A percentile compares a stretch with the other conserved stretches of the same genome.
Conservation (phyloP, 2,329 filamentous ascomycete genomes). For the Coniochaeta hoffmannii region DNA sequence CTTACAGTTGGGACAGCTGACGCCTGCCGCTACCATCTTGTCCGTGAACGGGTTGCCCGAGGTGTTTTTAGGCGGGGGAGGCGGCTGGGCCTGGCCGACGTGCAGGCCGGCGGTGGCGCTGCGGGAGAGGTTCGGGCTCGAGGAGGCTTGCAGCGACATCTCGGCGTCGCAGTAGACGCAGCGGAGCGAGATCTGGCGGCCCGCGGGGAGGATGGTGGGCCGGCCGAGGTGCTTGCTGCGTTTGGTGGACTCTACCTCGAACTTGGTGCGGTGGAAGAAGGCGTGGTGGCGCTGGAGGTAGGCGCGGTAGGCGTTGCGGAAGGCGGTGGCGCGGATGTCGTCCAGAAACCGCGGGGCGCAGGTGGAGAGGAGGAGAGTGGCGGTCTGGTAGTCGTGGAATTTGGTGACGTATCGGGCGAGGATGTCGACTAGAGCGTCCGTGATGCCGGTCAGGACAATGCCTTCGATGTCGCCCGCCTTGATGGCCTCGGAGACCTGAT, state of each 20-base stretch:
- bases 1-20: slow-evolving; percentile 60
- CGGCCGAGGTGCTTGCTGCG: slow-evolving; percentile 57
- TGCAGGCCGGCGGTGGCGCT: slow-evolving; percentile 18
- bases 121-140: slow-evolving; percentile 13
- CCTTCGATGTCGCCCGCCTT: slow-evolving; percentile 67
- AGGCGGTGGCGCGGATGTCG: slow-evolving; percentile 66
- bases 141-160: slow-evolving; percentile 39
- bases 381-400: slow-evolving; percentile 72
- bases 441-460: slow-evolving; percentile 70
- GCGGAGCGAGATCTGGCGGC: slow-evolving; percentile 64
- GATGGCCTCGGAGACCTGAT: slow-evolving; percentile 54
- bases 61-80: slow-evolving; percentile 20
- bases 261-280: slow-evolving; percentile 69
- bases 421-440: slow-evolving; percentile 64
- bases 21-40: slow-evolving; percentile 48
- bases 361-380: slow-evolving; percentile 66
- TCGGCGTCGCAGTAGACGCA: slow-evolving; percentile 69
- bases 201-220: slow-evolving; percentile 56
- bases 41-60: slow-evolving; percentile 45
- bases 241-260: slow-evolving; percentile 69
- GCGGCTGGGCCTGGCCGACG: slow-evolving; percentile 7
- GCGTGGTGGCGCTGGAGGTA: slow-evolving; percentile 66
- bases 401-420: slow-evolving; percentile 69
- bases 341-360: slow-evolving; percentile 70
- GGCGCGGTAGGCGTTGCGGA: slow-evolving; percentile 65